Base-by-base conservation (phyloP, 108 stramenopile species). In the Aurantiochytrium sp. region DNA sequence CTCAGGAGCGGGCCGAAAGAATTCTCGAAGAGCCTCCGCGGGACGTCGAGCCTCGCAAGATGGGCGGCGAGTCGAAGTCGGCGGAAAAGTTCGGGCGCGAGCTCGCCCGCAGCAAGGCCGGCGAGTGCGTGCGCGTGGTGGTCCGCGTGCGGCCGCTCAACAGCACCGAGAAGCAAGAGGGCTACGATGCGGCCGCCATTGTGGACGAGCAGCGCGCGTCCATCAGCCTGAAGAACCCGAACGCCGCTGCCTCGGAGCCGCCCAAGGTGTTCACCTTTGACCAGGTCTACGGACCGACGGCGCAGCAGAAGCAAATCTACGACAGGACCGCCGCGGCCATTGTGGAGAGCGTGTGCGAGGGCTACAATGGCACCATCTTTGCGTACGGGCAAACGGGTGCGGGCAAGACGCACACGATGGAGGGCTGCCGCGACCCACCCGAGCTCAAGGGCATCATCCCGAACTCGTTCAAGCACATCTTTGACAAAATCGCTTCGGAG, bases 361-460 rank as follows among this genome's bases (percentile, higher is more conserved):
- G 99, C 10, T 98, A 95, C 90, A 98, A 99, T 87, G 97, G 97
- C 6, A 98, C 98, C 4, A 94, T 99, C 45, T 96, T 99, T 73
- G 97, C 97, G 10, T 99, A 99, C 89, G 99, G 99, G 4, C 98
- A 98, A 92, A 97, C 97, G 3, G 96, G 98, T 30, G 93, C 95
- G 34, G 96, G 96, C 0, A 93, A 92, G 91, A 97, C 97, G 37
- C 95, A 95, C 52, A 96, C 97, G 10, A 97, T 98, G 98, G 95
- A 95, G 92, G 98, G 99, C 36, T 89, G 93, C 36, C 90, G 89
- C 53, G 95, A 94, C 86, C 94, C 90, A 17, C 92, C 94, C 37
- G 93, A 92, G 69, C 90, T 91, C 88, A 86, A 89, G 86, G 98
- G 99, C 2, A 95, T 99, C 89, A 98, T 99, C 52, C 99, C 97